Evolutionary conservation across 768 basidiomycete genomes (phyloP), one percentile per base, ranked within the genome.

Genomic region (Gloeopeniophorella convolvens): DNA sequence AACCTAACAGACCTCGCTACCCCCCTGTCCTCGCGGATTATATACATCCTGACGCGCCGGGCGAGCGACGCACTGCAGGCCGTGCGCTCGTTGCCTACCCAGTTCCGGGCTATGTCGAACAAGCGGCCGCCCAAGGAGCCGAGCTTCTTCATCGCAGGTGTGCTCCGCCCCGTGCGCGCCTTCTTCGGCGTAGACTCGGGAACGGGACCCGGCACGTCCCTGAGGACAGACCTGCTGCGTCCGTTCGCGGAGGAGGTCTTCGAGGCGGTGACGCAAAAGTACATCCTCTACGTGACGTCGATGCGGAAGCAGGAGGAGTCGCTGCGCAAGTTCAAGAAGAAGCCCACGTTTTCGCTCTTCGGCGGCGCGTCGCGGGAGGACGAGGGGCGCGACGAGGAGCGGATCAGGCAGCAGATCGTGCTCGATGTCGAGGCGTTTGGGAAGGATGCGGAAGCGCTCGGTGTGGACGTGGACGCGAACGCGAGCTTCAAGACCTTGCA

Each of bases 261-360:
- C 58, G 80, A 86, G 52, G 72, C 72, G 44, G 83, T 89, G 30
- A 75, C 78, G 20, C 81, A 82, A 60, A 78, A 78, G 83, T 84
- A 57, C 50, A 80, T 85, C 11, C 75, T 77, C 48, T 85, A 89
- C 61, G 72, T 98, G 20, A 73, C 81, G 9, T 78, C 80, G 1
- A 91, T 94, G 78, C 88, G 83, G 65, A 95, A 95, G 72, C 90
- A 90, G 7, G 92, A 97, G 56, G 92, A 93, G 62, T 85, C 89
- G 10, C 70, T 98, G 21, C 75, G 85, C 32, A 78, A 88, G 31
- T 74, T 95, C 59, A 92, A 93, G 63, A 95, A 89, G 65, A 89
- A 85, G 58, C 70, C 72, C 0, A 72, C 82, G 0, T 87, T 90
- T 65, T 89, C 89, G 3, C 71, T 96, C 21, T 96, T 98, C 59